Base-by-base conservation (phyloP, 805 yeast genomes). In the Cyberlindnera saturnus region DNA sequence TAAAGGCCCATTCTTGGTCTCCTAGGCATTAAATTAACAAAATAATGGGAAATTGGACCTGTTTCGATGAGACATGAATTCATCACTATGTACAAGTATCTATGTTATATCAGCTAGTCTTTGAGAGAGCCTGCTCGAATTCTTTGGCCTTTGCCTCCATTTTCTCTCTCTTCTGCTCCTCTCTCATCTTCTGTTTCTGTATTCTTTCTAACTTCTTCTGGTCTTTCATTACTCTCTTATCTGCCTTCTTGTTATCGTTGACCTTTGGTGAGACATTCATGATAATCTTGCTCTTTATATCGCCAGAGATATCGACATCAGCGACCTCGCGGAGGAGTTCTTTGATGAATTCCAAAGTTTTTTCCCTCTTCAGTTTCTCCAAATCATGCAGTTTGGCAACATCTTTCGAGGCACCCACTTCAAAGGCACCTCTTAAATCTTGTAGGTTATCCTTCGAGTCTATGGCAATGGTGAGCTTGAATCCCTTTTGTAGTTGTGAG, bases 401-500 rank as follows among this genome's bases (percentile, higher is more conserved):
- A 6, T 49, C 38, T 3, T 47, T 33, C 17, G 34, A 36, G 8
- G 55, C 56, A 6, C 43, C 44, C 10, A 53, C 54, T 15, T 59
- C 51, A 15, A 35, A 40, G 8, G 41, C 45, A 19, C 47, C 45
- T 32, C 35, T 44, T 10, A 45, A 19, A 26, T 47, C 48, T n/a
- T 51, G 53, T 34, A 57, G 26, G n/a, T 48, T 45, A 4, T 59
- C 59, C 44, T 61, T 69, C 11, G 68, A 66, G 44, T 70, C 77
- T 17, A 75, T 53, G 16, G 64, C 62, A 6, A 74, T 66, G 9
- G 48, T 50, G 14, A 51, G 42, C 33, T 63, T 66, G 38, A 56
- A 56, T 5, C 75, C 79, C 44, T 70, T 75, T 32, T 64, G 61
- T 45, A 77, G 49, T 16, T 74, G 70, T 3, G 61, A 56, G 33